Conservation (phyloP, 257 asterid genomes). For the Solanum pinnatisectum region DNA sequence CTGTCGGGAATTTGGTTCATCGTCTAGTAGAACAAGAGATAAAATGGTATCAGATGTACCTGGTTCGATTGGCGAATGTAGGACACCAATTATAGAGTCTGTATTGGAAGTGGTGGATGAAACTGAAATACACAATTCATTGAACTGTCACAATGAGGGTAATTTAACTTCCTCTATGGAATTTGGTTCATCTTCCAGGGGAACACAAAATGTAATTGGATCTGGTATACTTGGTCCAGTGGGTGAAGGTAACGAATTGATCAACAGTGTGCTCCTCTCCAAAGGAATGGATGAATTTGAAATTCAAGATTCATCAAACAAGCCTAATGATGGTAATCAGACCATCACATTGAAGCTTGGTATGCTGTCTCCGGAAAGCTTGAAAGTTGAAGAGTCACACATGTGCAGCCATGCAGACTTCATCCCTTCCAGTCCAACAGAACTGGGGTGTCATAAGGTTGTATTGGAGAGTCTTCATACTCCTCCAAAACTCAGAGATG, state of each 20-base stretch:
- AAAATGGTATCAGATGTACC: background rate
- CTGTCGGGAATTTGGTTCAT: constrained; percentile 5
- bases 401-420: constrained; percentile 4
- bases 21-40: constrained; percentile 1
- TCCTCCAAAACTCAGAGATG: background rate
- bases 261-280: background rate
- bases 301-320: constrained; percentile 4
- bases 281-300: constrained; percentile 1
- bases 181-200: constrained; percentile 8
- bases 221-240: background rate
- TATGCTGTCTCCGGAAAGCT: constrained; percentile 13
- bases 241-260: background rate
- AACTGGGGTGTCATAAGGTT: constrained; percentile 10
- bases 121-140: constrained; percentile 3
- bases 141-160: constrained; percentile 15
- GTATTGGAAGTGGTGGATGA: background rate
- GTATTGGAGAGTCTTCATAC: constrained; percentile 4
- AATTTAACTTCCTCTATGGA: constrained; percentile 6
- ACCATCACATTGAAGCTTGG: constrained; percentile 10
- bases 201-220: constrained; percentile 5
- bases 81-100: background rate
- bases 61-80: background rate
- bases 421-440: constrained; percentile 10
- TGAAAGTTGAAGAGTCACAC: constrained; percentile 16
- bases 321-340: constrained; percentile 19